These are phyloP conservation scores for Cutaneotrichosporon dermatis DNA, from an alignment of 1,284 basidiomycete species.

Conservation along the genomic window DNA sequence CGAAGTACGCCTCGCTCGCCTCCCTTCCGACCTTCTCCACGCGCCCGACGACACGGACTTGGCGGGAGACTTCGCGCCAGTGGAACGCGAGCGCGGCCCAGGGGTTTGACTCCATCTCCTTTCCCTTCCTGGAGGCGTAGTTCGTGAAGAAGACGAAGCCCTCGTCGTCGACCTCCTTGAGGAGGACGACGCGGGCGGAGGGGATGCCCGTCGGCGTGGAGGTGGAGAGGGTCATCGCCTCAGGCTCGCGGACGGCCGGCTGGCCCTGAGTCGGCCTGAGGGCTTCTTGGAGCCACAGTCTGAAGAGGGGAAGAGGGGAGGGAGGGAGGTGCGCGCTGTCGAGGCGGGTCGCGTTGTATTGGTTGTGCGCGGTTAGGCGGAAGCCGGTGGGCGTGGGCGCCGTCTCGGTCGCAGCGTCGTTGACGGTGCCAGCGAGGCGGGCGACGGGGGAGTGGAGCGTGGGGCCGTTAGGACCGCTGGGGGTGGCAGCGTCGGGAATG, in stretches of 20 bases:
- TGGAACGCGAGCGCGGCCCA: slow-evolving; percentile 81
- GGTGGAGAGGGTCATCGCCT: slow-evolving; percentile 81
- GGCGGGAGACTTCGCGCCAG: slow-evolving; percentile 79
- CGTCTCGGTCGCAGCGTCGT: slow-evolving; percentile 2
- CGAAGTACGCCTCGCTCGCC: slow-evolving; percentile 81
- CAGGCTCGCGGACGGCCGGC: slow-evolving; percentile 68
- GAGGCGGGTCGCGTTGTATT: slow-evolving; percentile 65
- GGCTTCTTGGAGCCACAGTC: slow-evolving; percentile 72
- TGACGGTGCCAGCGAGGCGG: too few relatives aligned
- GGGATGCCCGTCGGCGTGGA: slow-evolving; percentile 67
- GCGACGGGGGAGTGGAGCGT: too few relatives aligned
- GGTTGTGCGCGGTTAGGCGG: slow-evolving; percentile 63
- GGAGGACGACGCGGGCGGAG: slow-evolving; percentile 80
- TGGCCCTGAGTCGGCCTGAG: slow-evolving; percentile 22
- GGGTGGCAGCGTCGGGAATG: too few relatives aligned
- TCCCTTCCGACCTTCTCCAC: slow-evolving; percentile 68
- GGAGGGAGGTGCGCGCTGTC: slow-evolving; percentile 60
- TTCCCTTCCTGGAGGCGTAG: slow-evolving; percentile 88
- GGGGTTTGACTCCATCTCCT: slow-evolving; percentile 70
- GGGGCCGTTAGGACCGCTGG: too few relatives aligned
- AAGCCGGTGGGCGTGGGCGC: slow-evolving; percentile 23
- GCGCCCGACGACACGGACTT: slow-evolving; percentile 77
- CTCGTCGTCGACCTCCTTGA: slow-evolving; percentile 76
- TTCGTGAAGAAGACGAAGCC: slow-evolving; percentile 97
- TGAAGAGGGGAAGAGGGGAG: slow-evolving; percentile 76